phyloP scores from a whole-genome alignment of 2,329 filamentous ascomycete genomes.

The Cercospora sojina region DNA sequence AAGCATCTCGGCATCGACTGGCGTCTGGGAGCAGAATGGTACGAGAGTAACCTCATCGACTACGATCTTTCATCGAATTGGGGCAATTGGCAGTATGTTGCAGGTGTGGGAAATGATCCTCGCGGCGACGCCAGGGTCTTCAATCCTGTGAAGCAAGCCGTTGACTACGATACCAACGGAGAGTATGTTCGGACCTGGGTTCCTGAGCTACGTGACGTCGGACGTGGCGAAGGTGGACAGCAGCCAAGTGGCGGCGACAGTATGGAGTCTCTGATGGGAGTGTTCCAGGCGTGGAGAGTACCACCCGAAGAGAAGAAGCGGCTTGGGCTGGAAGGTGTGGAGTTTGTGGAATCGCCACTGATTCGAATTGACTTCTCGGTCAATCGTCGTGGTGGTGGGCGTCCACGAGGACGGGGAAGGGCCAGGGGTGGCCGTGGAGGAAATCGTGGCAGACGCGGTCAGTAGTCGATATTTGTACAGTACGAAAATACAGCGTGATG shows the following conservation, averaged over 20 bases:
- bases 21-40: constrained; percentile 80
- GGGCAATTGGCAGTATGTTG: constrained; percentile 69
- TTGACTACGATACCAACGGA: constrained; percentile 71
- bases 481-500: background rate
- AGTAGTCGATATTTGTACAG: background rate
- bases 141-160: constrained; percentile 77
- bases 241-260: constrained; percentile 10
- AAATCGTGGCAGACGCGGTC: constrained; percentile 14
- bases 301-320: constrained; percentile 57
- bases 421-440: constrained; percentile 31
- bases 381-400: constrained; percentile 43
- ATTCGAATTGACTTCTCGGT: constrained; percentile 64
- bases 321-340: constrained; percentile 56
- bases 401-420: constrained; percentile 40
- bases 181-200: constrained; percentile 73
- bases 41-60: constrained; percentile 71
- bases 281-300: constrained; percentile 71
- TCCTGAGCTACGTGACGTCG: constrained; percentile 60
- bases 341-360: constrained; percentile 67
- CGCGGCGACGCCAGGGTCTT: constrained; percentile 70
- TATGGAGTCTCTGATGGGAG: constrained; percentile 50
- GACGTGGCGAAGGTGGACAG: constrained; percentile 13
- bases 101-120: constrained; percentile 78
- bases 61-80: constrained; percentile 61
- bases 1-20: constrained; percentile 76